A percentile compares a stretch with the other conserved stretches of the same genome.
Evolutionary conservation across 2,329 filamentous ascomycete genomes (phyloP).

Genomic region (Ascochyta koolunga): DNA sequence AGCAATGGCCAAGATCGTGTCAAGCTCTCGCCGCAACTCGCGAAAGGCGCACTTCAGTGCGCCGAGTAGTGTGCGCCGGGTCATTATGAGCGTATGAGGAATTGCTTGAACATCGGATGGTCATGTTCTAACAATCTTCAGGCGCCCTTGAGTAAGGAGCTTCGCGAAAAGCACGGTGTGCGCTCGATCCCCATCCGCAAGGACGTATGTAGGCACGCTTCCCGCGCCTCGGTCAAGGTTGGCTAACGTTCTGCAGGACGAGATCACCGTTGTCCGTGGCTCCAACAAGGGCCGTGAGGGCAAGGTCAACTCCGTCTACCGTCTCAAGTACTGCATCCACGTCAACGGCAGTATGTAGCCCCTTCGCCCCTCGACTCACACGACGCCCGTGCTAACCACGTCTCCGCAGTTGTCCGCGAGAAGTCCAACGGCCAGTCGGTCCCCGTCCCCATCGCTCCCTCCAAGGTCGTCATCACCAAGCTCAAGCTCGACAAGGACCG

Average conservation of each 20-base stretch:
- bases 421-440: constrained; percentile 97
- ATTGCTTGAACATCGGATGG: constrained; percentile 54
- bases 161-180: constrained; percentile 99
- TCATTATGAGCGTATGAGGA: constrained; percentile 84
- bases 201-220: constrained; percentile 61
- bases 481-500: constrained; percentile 98
- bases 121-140: constrained; percentile 43
- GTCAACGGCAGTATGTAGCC: constrained; percentile 71
- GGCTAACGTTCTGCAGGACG: constrained; percentile 59
- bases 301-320: constrained; percentile 91
- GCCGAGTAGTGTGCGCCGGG: constrained; percentile 89
- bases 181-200: constrained; percentile 90
- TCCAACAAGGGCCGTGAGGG: constrained; percentile 97
- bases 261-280: constrained; percentile 91
- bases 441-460: constrained; percentile 91
- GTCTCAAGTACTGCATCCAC: constrained; percentile 89
- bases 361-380: not conserved
- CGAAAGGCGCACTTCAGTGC: constrained; percentile 98
- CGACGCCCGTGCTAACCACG: constrained; percentile 27
- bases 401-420: constrained; percentile 75
- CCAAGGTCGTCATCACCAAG: constrained; percentile 98
- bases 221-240: constrained; percentile 13
- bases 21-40: constrained; percentile 95
- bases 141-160: constrained; percentile 69
- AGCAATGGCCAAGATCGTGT: constrained; percentile 76